Evolutionary conservation across 1,284 basidiomycete species (phyloP).

Genomic region (Abortiporus biennis): DNA sequence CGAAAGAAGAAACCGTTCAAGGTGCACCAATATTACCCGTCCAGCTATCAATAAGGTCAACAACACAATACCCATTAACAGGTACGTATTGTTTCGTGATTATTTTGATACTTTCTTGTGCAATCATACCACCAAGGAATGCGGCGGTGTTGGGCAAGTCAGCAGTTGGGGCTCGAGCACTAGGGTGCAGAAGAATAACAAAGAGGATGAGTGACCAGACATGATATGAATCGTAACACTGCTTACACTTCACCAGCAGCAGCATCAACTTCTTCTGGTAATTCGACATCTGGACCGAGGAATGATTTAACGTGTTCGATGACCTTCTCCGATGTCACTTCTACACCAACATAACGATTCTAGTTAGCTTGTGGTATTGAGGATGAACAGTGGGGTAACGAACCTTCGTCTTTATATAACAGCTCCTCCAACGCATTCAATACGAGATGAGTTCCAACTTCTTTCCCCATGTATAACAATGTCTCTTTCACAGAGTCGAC

Average conservation of each 20-base stretch:
- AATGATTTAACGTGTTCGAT: slow-evolving; percentile 29
- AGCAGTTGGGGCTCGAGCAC: slow-evolving; percentile 75
- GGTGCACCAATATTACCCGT: slow-evolving; percentile 58
- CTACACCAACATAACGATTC: not conserved
- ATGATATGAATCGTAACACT: slow-evolving; percentile 5
- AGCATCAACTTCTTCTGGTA: slow-evolving; percentile 58
- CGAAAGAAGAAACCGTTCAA: no score
- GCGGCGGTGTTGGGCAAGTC: slow-evolving; percentile 92
- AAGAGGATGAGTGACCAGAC: not conserved
- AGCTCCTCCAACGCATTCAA: slow-evolving; percentile 52
- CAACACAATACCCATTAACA: slow-evolving; percentile 78
- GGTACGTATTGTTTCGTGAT: slow-evolving; percentile 96
- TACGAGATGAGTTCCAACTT: slow-evolving; percentile 59
- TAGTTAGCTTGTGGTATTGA: not conserved
- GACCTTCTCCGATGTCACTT: slow-evolving; percentile 14
- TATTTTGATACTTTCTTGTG: slow-evolving; percentile 98
- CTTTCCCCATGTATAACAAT: slow-evolving; percentile 33
- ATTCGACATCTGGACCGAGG: slow-evolving; percentile 31
- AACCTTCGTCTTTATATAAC: slow-evolving; percentile 15
- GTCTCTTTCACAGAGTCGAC: slow-evolving; percentile 51
- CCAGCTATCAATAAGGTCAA: slow-evolving; percentile 83
- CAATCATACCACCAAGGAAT: slow-evolving; percentile 88
- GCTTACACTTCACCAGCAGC: slow-evolving; percentile 79
- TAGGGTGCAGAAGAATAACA: slow-evolving; percentile 24
- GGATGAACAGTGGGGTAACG: not conserved